These are phyloP conservation scores for Nothomitra cinnamomea DNA, from an alignment of 2,329 filamentous ascomycete species.

Conservation along the genomic window DNA sequence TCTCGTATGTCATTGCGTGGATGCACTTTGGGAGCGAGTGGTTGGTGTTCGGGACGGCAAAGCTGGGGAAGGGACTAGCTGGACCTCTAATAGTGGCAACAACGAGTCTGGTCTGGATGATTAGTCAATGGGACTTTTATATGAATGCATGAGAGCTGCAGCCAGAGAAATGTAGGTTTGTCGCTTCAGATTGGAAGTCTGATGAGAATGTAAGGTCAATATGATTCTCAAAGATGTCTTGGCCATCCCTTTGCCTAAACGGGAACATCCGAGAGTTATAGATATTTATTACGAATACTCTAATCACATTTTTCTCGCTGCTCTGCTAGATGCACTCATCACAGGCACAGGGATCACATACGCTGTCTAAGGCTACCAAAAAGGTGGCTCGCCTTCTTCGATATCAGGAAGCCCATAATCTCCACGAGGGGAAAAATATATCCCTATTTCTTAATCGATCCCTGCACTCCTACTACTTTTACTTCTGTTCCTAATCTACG, in stretches of 20 bases:
- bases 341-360: too few species aligned
- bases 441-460: background rate
- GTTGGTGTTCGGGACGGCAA: constrained; percentile 59
- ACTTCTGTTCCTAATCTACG: background rate
- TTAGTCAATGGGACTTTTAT: constrained; percentile 51
- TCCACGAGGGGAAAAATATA: too few species aligned
- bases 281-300: too few species aligned
- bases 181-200: background rate
- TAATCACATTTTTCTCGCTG: too few species aligned
- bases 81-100: constrained; percentile 41
- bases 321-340: too few species aligned
- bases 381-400: too few species aligned
- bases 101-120: constrained; percentile 42
- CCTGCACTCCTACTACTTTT: background rate
- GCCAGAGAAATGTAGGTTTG: background rate
- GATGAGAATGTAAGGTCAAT: background rate
- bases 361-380: too few species aligned
- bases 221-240: background rate
- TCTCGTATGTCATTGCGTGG: constrained; percentile 66
- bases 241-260: too few species aligned
- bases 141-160: constrained; percentile 26
- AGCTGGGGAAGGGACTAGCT: constrained; percentile 40
- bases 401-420: too few species aligned
- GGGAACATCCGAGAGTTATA: too few species aligned
- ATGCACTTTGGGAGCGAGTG: constrained; percentile 69